A percentile compares a stretch with the other conserved stretches of the same genome.
Evolutionary conservation across 129 eudicot genomes (phyloP).

Genomic region (Pittosporum tobira): DNA sequence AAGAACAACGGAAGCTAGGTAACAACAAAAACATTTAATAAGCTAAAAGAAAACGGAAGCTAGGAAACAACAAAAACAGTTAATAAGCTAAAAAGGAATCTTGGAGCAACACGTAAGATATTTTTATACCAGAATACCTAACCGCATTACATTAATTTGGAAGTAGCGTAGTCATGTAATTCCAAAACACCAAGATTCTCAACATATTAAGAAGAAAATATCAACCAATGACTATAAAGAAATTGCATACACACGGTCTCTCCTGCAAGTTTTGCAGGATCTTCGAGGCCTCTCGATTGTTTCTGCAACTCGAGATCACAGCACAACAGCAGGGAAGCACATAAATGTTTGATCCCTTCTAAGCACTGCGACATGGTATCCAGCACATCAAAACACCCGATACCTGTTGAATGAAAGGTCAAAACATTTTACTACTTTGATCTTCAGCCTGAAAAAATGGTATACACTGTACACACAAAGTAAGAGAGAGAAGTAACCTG

Average conservation of each 20-base stretch:
- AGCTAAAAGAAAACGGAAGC: no score
- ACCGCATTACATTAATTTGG: background rate
- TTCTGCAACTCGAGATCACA: slow-evolving; percentile 67
- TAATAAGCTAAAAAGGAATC: background rate
- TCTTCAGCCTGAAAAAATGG: background rate
- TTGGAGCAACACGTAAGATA: background rate
- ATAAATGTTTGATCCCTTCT: slow-evolving; percentile 83
- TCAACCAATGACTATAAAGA: background rate
- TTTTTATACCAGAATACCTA: no score
- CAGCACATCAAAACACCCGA: slow-evolving; percentile 49
- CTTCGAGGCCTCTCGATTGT: slow-evolving; percentile 73
- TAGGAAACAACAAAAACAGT: background rate
- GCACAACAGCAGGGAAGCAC: slow-evolving; percentile 63
- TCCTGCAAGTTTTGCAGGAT: slow-evolving; percentile 79
- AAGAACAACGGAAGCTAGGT: no score
- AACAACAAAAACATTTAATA: no score
- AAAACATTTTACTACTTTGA: background rate
- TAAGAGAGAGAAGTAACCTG: slow-evolving; percentile 30
- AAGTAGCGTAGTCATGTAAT: background rate
- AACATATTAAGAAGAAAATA: background rate
- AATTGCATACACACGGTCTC: slow-evolving; percentile 77
- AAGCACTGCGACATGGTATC: slow-evolving; percentile 88
- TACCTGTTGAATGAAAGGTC: slow-evolving; percentile 29
- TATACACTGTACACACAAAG: background rate
- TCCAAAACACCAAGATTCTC: background rate